Percentiles rank a stretch among this genome's conserved stretches.
Conservation (phyloP, 2,329 filamentous ascomycete genomes). For the Colletotrichum salicis region DNA sequence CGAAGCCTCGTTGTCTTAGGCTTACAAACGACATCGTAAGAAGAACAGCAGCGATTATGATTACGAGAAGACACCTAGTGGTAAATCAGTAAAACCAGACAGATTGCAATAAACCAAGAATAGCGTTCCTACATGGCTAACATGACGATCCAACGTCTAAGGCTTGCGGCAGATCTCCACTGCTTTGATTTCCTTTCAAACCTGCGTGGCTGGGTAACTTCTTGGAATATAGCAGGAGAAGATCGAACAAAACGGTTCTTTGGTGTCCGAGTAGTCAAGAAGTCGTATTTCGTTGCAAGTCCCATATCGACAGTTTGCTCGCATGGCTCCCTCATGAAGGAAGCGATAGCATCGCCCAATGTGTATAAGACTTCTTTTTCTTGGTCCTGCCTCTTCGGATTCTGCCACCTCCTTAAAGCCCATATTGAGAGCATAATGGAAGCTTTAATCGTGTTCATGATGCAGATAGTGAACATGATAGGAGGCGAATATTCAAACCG, state of each 20-base stretch:
- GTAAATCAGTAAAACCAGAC: background rate
- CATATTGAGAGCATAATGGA: constrained; percentile 8
- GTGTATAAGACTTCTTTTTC: background rate
- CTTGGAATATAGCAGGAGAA: background rate
- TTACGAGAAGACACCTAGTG: background rate
- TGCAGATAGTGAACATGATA: background rate
- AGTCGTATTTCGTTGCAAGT: background rate
- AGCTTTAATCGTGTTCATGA: constrained; percentile 7
- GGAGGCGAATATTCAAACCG: background rate
- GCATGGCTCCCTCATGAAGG: constrained; percentile 12
- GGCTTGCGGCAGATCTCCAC: constrained; percentile 7
- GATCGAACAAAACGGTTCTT: background rate
- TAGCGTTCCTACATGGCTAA: background rate
- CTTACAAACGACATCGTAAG: constrained; percentile 31
- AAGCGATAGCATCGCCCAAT: constrained; percentile 6
- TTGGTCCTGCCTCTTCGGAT: background rate
- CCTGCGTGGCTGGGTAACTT: rapidly evolving
- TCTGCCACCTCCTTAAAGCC: background rate
- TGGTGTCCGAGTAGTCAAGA: background rate
- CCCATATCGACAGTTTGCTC: background rate
- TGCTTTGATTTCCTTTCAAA: background rate
- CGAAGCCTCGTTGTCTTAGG: constrained; percentile 35
- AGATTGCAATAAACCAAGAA: background rate
- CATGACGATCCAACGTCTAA: background rate
- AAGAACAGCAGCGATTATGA: constrained; percentile 19